Evolutionary conservation across 805 yeast genomes (phyloP), one percentile per base, ranked within the genome.

Genomic region (Metschnikowia borealis): DNA sequence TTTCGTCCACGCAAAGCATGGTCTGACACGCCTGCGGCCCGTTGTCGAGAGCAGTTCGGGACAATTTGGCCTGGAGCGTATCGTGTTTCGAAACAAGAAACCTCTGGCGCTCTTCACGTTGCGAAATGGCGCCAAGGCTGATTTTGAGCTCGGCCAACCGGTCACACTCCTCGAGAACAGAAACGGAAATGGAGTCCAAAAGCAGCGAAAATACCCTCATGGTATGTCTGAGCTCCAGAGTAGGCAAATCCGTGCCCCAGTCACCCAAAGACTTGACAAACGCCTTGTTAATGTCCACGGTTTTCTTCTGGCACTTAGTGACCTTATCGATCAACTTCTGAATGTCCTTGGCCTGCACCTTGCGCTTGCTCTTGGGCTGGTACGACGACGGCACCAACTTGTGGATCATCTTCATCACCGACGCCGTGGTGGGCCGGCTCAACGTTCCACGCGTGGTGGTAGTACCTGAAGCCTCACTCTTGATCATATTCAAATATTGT

Each of bases 61-160:
- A 70, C 36, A 76, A 55, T 39, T 63, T 69, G 18, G 64, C 61
- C 45, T 71, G 66, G 21, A 73, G 66, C 57, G 70, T 71, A 21
- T 65, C 60, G 51, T 77, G 69, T 48, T 65, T 65, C 38, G 54
- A 49, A 41, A 66, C 63, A 48, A 77, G 64, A 18, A 72, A 77
- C 18, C 62, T 69, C 23, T 72, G 68, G 57, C 80, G 77, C 50
- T 62, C 66, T 61, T 81, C 86, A 50, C 85, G 66, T 54, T 77
- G 75, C 38, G 74, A 66, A 5, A 81, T 79, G 46, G 73, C 75
- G 8, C 64, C 63, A 44, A 81, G 61, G 48, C 77, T 77, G 14
- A 71, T 58, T 51, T 71, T 73, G 34, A 80, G 63, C 44, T 61
- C 69, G 43, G 75, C 79, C 53, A 77, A 64, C 54, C 71, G 74